Evolutionary conservation across 331 rosid genomes (phyloP), one percentile per base, ranked within the genome.

Genomic region (Quercus tomentella): DNA sequence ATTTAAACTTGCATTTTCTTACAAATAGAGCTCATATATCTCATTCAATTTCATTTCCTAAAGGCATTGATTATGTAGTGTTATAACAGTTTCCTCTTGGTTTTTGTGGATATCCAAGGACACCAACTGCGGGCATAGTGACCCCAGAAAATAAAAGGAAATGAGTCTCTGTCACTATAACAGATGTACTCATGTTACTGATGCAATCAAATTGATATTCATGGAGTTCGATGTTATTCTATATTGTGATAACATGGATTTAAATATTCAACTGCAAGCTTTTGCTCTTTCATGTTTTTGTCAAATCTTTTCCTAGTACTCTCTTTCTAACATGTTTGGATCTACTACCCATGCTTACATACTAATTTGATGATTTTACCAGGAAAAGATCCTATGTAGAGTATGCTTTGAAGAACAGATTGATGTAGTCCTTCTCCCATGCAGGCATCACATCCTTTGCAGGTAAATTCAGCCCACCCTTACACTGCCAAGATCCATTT

Each of bases 351-450:
- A 20, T 55, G 56, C 33, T 69, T 6, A 20, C 60, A 74, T 74
- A 67, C 21, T 74, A 69, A 9, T 75, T 80, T 60, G 33, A 22
- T 66, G 82, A 77, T 76, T 79, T 56, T 77, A 2, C 80, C 92
- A 92, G 98, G 97, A 94, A 83, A 94, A 92, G 89, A 89, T 94
- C 79, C 89, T 94, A 67, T 94, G 98, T 75, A 82, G 96, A 84
- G 82, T 94, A 71, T 94, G 98, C 89, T 94, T 94, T 45, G 98
- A 90, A 62, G 94, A 92, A 70, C 92, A 89, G 85, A 92, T 94
- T 73, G 85, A 87, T 60, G 80, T 94, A 73, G 93, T 94, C 76
- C 84, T 94, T 17, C 96, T 92, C 77, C 98, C 98, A 15, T 94
- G 98, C 82, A 80, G 95, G 87, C 98, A 94, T 87, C 96, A 92